phyloP scores from a whole-genome alignment of 164 flowering plant genomes.

The Nymphaea colorata region DNA sequence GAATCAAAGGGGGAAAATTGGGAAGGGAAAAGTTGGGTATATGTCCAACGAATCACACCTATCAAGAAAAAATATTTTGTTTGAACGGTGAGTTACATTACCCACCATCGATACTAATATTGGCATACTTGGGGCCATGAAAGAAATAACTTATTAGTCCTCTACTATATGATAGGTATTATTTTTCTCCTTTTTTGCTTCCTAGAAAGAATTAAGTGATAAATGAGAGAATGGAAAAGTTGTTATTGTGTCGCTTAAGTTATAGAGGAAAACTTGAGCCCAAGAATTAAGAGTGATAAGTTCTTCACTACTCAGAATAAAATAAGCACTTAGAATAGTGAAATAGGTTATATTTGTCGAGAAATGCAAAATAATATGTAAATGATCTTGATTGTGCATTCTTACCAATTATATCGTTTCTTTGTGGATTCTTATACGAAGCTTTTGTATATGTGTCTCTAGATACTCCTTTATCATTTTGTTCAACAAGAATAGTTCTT shows the following conservation, averaged over 20 bases:
- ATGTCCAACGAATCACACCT: no score
- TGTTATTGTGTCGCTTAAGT: neutral
- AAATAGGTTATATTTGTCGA: neutral
- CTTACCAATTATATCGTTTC: neutral
- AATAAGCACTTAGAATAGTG: neutral
- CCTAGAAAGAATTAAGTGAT: no score
- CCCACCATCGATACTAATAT: no score
- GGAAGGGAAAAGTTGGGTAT: no score
- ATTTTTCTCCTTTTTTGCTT: no score
- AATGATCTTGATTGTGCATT: neutral
- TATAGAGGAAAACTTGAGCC: neutral
- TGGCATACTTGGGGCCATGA: no score
- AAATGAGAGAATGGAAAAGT: neutral
- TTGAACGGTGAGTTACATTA: no score
- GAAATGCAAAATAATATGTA: neutral
- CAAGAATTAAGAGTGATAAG: slow-evolving; percentile 2
- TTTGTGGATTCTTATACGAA: neutral
- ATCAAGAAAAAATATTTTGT: no score
- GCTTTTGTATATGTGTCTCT: neutral
- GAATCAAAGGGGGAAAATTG: no score
- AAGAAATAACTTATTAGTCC: no score
- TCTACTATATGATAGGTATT: no score
- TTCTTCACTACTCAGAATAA: neutral
- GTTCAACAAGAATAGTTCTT: neutral
- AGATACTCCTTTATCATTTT: neutral